A percentile compares a stretch with the other conserved stretches of the same genome.
phyloP scores from a whole-genome alignment of 2,329 filamentous ascomycete species.

The Claviceps digitariae region DNA sequence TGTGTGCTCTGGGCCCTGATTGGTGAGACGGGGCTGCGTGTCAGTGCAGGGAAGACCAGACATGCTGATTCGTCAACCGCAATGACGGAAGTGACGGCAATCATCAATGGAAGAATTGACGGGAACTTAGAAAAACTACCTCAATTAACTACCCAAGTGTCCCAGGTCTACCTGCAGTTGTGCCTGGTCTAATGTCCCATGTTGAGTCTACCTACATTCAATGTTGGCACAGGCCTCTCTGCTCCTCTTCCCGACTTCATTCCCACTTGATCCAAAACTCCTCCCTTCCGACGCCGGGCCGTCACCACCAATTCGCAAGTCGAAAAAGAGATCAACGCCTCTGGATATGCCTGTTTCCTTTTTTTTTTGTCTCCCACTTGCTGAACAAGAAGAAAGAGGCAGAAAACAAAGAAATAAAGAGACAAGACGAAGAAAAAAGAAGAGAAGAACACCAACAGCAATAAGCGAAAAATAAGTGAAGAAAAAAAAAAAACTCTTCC shows the following conservation, averaged over 20 bases:
- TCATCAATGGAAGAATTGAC: too few species aligned
- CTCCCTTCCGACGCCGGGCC: background rate
- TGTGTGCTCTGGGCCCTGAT: too few species aligned
- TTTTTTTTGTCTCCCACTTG: background rate
- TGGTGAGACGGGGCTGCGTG: too few species aligned
- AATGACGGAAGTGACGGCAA: background rate
- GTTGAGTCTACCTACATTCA: background rate
- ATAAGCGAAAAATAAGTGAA: too few species aligned
- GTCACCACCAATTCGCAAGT: background rate
- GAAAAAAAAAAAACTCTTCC: background rate
- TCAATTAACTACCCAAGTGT: background rate
- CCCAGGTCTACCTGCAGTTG: too few species aligned
- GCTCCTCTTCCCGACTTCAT: background rate
- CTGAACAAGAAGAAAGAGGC: background rate
- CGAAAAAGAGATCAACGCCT: slow-evolving; percentile 2
- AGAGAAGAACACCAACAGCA: too few species aligned
- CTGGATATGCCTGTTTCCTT: slow-evolving; percentile 1
- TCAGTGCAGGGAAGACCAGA: background rate
- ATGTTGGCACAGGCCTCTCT: background rate
- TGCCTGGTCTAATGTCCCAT: background rate
- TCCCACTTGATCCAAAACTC: slow-evolving; percentile 5
- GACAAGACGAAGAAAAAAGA: too few species aligned
- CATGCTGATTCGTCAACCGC: background rate
- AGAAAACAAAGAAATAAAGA: background rate
- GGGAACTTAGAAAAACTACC: background rate